Base-by-base conservation (phyloP, 2,329 filamentous ascomycete species). In the Corynespora cassiicola region DNA sequence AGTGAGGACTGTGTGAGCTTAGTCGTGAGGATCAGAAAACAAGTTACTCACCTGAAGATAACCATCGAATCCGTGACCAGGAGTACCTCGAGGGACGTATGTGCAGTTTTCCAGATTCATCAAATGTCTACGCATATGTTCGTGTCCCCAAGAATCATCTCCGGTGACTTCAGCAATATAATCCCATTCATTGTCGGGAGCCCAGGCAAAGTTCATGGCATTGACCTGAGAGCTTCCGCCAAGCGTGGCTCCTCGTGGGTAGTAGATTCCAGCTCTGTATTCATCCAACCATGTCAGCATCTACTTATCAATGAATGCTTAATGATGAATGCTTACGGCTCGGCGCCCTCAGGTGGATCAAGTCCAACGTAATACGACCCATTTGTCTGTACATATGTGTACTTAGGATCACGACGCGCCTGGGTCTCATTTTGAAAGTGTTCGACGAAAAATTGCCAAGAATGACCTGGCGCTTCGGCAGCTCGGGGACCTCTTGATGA, bases 131-230 rank as follows among this genome's bases (percentile, higher is more conserved):
- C 37, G 36, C 31, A 43, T 47, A 15, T 39, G 22, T 7, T 35
- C 29, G 21, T 42, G 31, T 83, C 81, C 6, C 80, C 80, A 3
- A 18, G 42, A 35, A 2, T 34, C 31, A 27, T 52, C 45, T 16
- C 39, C 42, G 22, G 81, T 85, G 24, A 82, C 51, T 7, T 68
- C 61, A 5, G 74, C 75, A 37, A 85, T 78, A 48, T 77, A 66
- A 28, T 80, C 69, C 69, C 78, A 85, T 57, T 85, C 82, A 24
- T 72, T 76, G 20, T 77, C 72, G 35, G 77, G 72, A 0, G 81
- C 40, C 41, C 78, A 75, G n/a, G 81, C 68, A 14, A 75, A 71
- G 31, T 84, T 75, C 36, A 82, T 63, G 3, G 80, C 81, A 34
- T 85, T 84, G 58, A 85, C 81, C n/a, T 75, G 73, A 4, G 40